A percentile compares a stretch with the other conserved stretches of the same genome.
phyloP scores from a whole-genome alignment of 306 rosid species.

The Morella rubra region DNA sequence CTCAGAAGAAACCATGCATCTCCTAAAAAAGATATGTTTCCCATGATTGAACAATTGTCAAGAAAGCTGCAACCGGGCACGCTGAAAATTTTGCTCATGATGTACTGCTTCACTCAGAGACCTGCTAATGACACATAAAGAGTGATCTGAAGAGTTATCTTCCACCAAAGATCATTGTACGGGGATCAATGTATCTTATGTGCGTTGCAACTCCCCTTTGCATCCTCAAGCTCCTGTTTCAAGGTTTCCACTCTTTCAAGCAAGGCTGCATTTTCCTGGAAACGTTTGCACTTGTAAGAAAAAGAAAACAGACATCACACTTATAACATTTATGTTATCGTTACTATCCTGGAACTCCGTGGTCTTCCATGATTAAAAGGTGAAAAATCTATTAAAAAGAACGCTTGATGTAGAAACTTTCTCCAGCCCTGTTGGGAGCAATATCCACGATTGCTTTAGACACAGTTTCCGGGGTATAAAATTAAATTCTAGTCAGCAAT shows the following conservation, averaged over 20 bases:
- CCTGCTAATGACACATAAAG: conserved; percentile 11
- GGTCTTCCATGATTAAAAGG: not conserved
- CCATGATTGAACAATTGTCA: conserved; percentile 12
- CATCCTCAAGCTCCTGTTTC: conserved; percentile 53
- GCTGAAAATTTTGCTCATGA: not conserved
- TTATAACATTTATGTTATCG: conserved; percentile 5
- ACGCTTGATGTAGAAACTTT: not conserved
- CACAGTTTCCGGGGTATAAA: not conserved
- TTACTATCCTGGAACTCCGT: not conserved
- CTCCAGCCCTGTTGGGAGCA: not conserved
- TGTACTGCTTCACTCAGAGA: not conserved
- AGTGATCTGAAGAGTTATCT: conserved; percentile 9
- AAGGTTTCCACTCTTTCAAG: conserved; percentile 52
- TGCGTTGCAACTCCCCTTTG: conserved; percentile 49
- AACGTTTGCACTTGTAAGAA: conserved; percentile 27
- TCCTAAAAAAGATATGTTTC: not conserved
- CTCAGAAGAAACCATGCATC: not conserved
- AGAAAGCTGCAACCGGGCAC: conserved; percentile 11
- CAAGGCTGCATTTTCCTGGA: conserved; percentile 53
- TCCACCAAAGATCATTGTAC: not conserved
- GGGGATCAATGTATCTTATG: conserved; percentile 29
- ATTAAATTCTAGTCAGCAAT: not conserved
- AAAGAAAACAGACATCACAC: conserved; percentile 2
- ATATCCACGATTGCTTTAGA: not conserved
- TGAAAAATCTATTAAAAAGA: not conserved